Conservation (phyloP, 169 alveolate genomes). For the Prorocentrum cordatum region DNA sequence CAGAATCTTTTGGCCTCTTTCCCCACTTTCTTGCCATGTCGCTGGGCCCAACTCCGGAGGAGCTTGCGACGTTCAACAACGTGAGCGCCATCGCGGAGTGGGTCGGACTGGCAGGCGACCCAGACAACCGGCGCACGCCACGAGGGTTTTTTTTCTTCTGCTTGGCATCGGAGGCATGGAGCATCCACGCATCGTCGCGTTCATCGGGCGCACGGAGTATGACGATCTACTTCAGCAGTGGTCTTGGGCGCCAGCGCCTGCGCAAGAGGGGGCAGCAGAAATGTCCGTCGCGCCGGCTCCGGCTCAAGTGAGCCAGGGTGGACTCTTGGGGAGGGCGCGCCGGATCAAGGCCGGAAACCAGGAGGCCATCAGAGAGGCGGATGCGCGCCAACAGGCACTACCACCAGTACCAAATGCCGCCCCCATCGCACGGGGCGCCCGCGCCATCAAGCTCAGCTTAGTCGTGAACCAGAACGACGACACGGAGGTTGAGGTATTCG, state of each 20-base stretch:
- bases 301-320: conserved; percentile 6
- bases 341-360: not conserved
- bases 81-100: not conserved
- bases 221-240: not conserved
- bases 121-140: not conserved
- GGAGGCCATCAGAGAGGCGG: not conserved
- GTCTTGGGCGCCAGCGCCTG: not conserved
- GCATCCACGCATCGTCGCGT: not conserved
- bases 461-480: conserved; percentile 15
- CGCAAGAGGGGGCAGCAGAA: no score
- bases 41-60: no score
- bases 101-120: not conserved
- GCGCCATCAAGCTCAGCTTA: not conserved
- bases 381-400: not conserved
- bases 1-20: no score
- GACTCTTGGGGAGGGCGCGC: conserved; percentile 4
- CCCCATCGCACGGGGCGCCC: no score
- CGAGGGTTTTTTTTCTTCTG: not conserved
- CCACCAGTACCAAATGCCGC: not conserved
- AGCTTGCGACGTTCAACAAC: no score
- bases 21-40: no score
- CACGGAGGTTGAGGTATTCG: not conserved
- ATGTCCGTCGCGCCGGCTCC: not conserved
- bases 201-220: not conserved
- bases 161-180: not conserved